Base-by-base conservation (phyloP, 768 basidiomycete genomes). In the Mrakia hoshinonis region DNA sequence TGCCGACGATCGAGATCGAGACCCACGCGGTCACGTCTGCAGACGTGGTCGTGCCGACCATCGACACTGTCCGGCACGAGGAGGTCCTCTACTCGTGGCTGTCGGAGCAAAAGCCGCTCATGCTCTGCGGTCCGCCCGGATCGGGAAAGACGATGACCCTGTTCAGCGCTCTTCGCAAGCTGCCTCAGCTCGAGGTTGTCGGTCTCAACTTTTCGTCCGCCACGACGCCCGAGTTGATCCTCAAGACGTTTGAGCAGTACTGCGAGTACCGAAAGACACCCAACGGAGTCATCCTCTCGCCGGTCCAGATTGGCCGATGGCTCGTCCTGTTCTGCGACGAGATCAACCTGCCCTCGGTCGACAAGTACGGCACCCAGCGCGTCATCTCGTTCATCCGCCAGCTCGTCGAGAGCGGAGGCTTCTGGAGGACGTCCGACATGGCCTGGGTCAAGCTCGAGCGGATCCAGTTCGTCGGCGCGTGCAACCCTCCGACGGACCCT, bases 91-190 rank as follows among this genome's bases (percentile, higher is more conserved):
- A 99, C 79, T 97, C 95, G 0, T 98, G 96, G 96, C 83, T 99
- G 7, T 92, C 93, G 2, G 96, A 98, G 79, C 96, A 98, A 81
- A 97, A 97, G 77, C 96, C 96, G 24, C 85, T 99, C 68, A 90
- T 99, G 86, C 85, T 99, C 31, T 99, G 94, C 78, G 96, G 96
- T 58, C 96, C 96, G 76, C 96, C 96, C n/a, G 96, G 96, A 77
- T 98, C 96, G 26, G 96, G 96, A 29, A 99, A 99, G 82, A 99
- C 96, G 9, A 99, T 99, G 96, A 98, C 96, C 0, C 83, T 99
- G 24, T 98, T 99, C 82, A 96, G 92, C 75, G 96, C 96, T 12
- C 85, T 99, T 38, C 87, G 96, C 70, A 98, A 98, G 79, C 85
- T 98, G 48, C 94, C 96, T 1, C 92, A 98, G 80, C 93, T 99